A percentile compares a stretch with the other conserved stretches of the same genome.
Evolutionary conservation across 495 filamentous ascomycete genomes (phyloP).

Genomic region (Penicillium lividum): DNA sequence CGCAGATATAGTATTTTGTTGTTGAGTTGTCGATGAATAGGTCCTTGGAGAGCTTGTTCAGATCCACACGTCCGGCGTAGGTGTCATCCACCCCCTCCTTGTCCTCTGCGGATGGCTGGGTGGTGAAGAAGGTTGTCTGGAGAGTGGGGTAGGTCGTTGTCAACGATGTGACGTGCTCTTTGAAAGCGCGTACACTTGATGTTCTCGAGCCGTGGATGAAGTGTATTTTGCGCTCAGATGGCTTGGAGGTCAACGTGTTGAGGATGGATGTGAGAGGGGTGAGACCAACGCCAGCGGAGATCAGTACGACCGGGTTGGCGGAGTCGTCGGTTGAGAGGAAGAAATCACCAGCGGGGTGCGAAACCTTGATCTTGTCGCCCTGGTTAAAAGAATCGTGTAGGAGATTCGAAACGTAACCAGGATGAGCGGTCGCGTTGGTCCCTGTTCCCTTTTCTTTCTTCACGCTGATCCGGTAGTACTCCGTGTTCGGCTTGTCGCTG

Average conservation of each 20-base stretch:
- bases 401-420: constrained; percentile 70
- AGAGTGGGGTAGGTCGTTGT: constrained; percentile 42
- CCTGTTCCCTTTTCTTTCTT: constrained; percentile 62
- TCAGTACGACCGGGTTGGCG: constrained; percentile 56
- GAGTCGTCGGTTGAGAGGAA: constrained; percentile 47
- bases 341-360: constrained; percentile 72
- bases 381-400: constrained; percentile 61
- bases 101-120: constrained; percentile 41
- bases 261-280: constrained; percentile 69
- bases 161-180: constrained; percentile 49
- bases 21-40: constrained; percentile 54
- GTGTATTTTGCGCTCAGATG: constrained; percentile 48
- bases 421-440: constrained; percentile 42
- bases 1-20: constrained; percentile 70
- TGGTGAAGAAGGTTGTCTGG: constrained; percentile 40
- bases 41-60: constrained; percentile 52
- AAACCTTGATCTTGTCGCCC: constrained; percentile 62
- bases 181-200: constrained; percentile 41
- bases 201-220: constrained; percentile 64
- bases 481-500: constrained; percentile 56
- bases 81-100: constrained; percentile 57
- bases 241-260: constrained; percentile 52
- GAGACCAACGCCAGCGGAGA: constrained; percentile 70
- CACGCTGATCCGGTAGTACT: constrained; percentile 70
- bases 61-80: constrained; percentile 54